phyloP scores from a whole-genome alignment of 371 early-diverging fungal species.

The Syncephalastrum monosporum region DNA sequence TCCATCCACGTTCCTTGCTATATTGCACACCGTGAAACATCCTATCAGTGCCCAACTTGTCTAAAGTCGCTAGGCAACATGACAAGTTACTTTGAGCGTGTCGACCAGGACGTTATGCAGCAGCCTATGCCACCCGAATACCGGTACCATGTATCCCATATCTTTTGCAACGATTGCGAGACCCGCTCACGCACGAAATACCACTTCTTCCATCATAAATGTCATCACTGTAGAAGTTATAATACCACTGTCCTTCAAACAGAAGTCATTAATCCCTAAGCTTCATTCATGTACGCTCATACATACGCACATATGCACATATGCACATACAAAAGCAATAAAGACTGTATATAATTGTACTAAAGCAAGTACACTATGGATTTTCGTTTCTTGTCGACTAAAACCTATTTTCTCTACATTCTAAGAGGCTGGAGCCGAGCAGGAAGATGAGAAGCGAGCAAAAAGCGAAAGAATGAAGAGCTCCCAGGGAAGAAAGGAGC shows the following conservation, averaged over 20 bases:
- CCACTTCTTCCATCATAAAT: conserved; percentile 96
- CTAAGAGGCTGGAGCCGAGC: no score
- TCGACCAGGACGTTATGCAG: conserved; percentile 76
- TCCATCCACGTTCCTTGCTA: conserved; percentile 90
- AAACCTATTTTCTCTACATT: no score
- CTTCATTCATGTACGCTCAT: no score
- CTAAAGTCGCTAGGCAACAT: conserved; percentile 89
- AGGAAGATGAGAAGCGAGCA: no score
- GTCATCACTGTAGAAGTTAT: conserved; percentile 85
- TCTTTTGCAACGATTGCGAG: conserved; percentile 97
- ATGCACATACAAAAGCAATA: no score
- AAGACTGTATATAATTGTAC: no score
- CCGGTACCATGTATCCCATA: conserved; percentile 56
- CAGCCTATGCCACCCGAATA: conserved; percentile 93
- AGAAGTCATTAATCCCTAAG: no score
- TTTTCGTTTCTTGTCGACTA: no score
- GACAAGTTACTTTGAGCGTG: conserved; percentile 73
- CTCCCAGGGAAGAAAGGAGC: no score
- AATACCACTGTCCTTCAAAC: conserved; percentile 88
- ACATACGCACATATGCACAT: no score
- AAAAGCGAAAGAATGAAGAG: no score
- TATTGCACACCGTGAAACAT: conserved; percentile 76
- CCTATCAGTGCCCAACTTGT: conserved; percentile 97
- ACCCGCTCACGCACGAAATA: conserved; percentile 74
- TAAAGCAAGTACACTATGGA: no score